Percentiles rank a stretch among this genome's conserved stretches.
Conservation (phyloP, 805 yeast species). For the Kluyveromyces dobzhanskii region DNA sequence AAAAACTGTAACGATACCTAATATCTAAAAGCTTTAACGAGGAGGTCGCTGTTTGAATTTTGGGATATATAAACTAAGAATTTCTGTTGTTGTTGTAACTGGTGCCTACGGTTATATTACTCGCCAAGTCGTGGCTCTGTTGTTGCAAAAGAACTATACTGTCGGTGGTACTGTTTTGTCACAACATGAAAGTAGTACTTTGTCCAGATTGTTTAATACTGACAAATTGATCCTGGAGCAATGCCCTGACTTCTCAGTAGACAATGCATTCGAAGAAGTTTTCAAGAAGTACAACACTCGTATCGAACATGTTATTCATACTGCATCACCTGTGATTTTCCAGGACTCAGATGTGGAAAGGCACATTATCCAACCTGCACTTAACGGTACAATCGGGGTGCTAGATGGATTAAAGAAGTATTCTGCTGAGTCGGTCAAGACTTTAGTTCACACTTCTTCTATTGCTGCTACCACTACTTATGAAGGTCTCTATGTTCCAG, state of each 20-base stretch:
- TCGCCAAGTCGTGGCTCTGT: conserved; percentile 36
- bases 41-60: no score
- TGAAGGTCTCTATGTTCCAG: conserved; percentile 11
- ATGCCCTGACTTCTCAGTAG: conserved; percentile 28
- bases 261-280: conserved; percentile 39
- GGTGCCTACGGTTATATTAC: conserved; percentile 48
- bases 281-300: conserved; percentile 33
- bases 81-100: conserved; percentile 1
- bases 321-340: conserved; percentile 39
- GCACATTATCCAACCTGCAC: conserved; percentile 46
- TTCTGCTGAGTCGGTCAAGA: conserved; percentile 35
- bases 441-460: conserved; percentile 48
- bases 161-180: conserved; percentile 48
- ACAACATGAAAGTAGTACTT: conserved; percentile 34
- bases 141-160: conserved; percentile 30
- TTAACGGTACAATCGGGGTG: conserved; percentile 42
- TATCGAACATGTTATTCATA: conserved; percentile 39
- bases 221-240: conserved; percentile 24
- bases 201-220: conserved; percentile 27
- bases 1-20: no score
- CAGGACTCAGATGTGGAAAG: conserved; percentile 35
- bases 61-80: conserved; percentile 4
- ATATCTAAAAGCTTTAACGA: no score
- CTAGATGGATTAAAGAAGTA: conserved; percentile 35
- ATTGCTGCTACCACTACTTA: conserved; percentile 38